Conservation (phyloP, 1,284 basidiomycete species). For the Cryptococcus sp. region DNA sequence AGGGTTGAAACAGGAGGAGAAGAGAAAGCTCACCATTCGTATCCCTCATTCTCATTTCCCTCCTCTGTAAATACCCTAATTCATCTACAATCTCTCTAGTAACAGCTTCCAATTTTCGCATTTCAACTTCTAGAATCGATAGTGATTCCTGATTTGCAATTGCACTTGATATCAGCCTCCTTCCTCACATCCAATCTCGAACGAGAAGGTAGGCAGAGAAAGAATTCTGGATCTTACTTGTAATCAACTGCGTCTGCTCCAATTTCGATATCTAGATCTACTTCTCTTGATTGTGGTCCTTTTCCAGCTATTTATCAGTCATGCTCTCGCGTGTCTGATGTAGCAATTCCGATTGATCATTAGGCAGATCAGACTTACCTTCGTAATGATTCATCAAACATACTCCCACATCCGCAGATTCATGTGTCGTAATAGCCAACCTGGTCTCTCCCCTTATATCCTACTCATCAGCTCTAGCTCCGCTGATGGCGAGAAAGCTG, state of each 20-base stretch:
- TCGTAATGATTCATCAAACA: constrained; percentile 82
- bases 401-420: constrained; percentile 89
- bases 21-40: constrained; percentile 72
- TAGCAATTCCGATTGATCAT: neutral
- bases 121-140: constrained; percentile 92
- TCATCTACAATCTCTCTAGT: constrained; percentile 94
- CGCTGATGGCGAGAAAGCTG: constrained; percentile 4
- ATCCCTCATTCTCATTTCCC: constrained; percentile 82
- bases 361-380: constrained; percentile 53
- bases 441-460: constrained; percentile 85
- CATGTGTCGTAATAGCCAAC: constrained; percentile 89
- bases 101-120: constrained; percentile 92
- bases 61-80: constrained; percentile 81
- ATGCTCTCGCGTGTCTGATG: neutral
- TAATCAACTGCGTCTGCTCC: constrained; percentile 98
- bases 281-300: constrained; percentile 57
- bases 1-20: neutral
- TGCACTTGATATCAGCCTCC: constrained; percentile 56
- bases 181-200: neutral
- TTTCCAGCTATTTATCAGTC: constrained; percentile 10
- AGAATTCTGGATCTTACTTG: constrained; percentile 62
- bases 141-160: constrained; percentile 98
- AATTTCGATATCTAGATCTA: constrained; percentile 96
- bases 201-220: neutral
- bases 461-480: constrained; percentile 13